Conservation (phyloP, 2,329 filamentous ascomycete genomes). For the Parastagonospora nodorum region DNA sequence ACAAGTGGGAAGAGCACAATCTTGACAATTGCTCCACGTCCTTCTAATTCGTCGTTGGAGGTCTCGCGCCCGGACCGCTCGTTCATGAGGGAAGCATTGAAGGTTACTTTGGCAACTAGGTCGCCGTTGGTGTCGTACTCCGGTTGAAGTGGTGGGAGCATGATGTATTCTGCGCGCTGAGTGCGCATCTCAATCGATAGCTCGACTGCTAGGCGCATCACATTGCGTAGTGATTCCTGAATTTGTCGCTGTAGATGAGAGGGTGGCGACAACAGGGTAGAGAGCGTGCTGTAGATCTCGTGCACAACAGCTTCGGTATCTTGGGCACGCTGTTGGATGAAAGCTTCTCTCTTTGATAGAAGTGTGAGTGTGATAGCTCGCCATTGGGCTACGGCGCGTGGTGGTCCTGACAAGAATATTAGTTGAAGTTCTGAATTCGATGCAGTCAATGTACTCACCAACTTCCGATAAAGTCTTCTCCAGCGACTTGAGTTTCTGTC, state of each 20-base stretch:
- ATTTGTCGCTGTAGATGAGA: conserved; percentile 79
- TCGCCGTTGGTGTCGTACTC: conserved; percentile 95
- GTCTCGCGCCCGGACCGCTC: conserved; percentile 75
- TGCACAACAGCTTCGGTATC: conserved; percentile 97
- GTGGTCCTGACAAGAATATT: conserved; percentile 58
- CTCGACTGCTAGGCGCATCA: conserved; percentile 85
- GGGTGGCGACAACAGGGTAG: conserved; percentile 84
- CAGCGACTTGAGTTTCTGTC: conserved; percentile 93
- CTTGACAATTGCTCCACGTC: conserved; percentile 76
- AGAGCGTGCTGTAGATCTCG: conserved; percentile 83
- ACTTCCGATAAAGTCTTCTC: conserved; percentile 92
- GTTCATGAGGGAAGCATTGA: conserved; percentile 94
- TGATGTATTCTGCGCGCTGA: conserved; percentile 96
- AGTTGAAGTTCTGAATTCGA: conserved; percentile 4
- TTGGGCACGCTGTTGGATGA: conserved; percentile 78
- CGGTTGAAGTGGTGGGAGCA: conserved; percentile 92
- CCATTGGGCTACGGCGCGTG: conserved; percentile 93
- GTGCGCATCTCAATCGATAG: conserved; percentile 97
- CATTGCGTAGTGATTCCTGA: conserved; percentile 80
- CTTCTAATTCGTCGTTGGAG: conserved; percentile 81
- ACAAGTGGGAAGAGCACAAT: conserved; percentile 95
- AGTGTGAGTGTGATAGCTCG: conserved; percentile 92
- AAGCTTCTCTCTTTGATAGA: conserved; percentile 78
- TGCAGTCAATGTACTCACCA: conserved; percentile 49
- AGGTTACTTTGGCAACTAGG: conserved; percentile 81